phyloP scores from a whole-genome alignment of 2,329 filamentous ascomycete species.

The Dactylellina parvicollis region DNA sequence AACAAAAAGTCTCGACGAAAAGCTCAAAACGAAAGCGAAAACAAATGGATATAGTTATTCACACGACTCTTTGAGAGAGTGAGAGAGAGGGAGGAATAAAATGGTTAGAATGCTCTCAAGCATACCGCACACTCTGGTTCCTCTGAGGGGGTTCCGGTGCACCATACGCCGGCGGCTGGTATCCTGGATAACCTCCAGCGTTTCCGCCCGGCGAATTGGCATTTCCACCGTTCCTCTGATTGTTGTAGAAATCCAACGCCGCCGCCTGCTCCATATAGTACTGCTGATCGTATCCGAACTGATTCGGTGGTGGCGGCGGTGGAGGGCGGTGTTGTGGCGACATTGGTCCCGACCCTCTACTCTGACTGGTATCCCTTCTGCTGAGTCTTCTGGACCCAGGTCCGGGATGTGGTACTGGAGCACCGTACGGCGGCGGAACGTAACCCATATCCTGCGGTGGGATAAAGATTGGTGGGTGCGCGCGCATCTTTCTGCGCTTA shows the following conservation, averaged over 20 bases:
- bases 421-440: conserved; percentile 16
- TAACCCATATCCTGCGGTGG: conserved; percentile 53
- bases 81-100: not conserved
- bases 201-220: not conserved
- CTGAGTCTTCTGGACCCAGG: conserved; percentile 34
- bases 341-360: conserved; percentile 9
- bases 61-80: not conserved
- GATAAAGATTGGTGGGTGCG: conserved; percentile 49
- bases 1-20: not conserved
- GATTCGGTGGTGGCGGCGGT: conserved; percentile 22
- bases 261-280: conserved; percentile 49
- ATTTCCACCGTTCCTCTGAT: conserved; percentile 21
- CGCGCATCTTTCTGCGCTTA: conserved; percentile 44
- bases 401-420: not conserved
- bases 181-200: not conserved
- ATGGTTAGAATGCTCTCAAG: conserved; percentile 11
- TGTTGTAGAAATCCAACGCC: conserved; percentile 47
- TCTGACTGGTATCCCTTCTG: conserved; percentile 27
- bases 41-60: conserved; percentile 3
- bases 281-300: conserved; percentile 41
- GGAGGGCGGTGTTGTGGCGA: conserved; percentile 1
- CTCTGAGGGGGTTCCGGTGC: conserved; percentile 18
- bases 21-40: not conserved
- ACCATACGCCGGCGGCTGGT: conserved; percentile 30
- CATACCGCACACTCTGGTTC: conserved; percentile 40